A percentile compares a stretch with the other conserved stretches of the same genome.
Conservation (phyloP, 257 asterid species). For the Apocynum venetum region DNA sequence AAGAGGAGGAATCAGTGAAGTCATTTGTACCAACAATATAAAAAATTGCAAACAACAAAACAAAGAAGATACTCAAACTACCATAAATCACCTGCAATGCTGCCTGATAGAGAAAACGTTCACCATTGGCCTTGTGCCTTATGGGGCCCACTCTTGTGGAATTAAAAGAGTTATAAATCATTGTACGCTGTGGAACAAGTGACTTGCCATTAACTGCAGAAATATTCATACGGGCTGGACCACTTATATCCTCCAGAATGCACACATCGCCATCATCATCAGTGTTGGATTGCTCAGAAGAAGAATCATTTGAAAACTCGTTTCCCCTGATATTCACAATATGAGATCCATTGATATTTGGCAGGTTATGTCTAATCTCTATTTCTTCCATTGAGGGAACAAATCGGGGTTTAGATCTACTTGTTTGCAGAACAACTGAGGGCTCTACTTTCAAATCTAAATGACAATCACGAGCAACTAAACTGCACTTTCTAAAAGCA, state of each 20-base stretch:
- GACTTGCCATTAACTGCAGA: slow-evolving; percentile 34
- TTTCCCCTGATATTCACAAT: slow-evolving; percentile 28
- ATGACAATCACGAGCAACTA: slow-evolving; percentile 26
- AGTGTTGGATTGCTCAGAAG: slow-evolving; percentile 23
- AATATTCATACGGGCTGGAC: slow-evolving; percentile 38
- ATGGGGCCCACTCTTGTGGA: slow-evolving; percentile 35
- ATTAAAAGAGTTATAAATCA: slow-evolving; percentile 34
- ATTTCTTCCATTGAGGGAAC: slow-evolving; percentile 26
- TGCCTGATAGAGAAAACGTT: slow-evolving; percentile 55
- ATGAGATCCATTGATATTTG: slow-evolving; percentile 21
- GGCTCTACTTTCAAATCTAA: slow-evolving; percentile 27
- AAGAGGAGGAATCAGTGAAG: not conserved
- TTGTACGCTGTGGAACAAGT: slow-evolving; percentile 27
- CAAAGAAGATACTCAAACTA: slow-evolving; percentile 7
- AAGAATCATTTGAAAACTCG: slow-evolving; percentile 34
- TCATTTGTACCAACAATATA: not conserved
- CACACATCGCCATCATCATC: slow-evolving; percentile 68
- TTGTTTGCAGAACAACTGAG: slow-evolving; percentile 22
- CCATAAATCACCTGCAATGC: slow-evolving; percentile 63
- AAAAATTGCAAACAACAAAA: not conserved
- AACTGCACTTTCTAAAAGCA: slow-evolving; percentile 21
- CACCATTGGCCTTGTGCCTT: slow-evolving; percentile 59
- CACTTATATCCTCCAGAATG: slow-evolving; percentile 69
- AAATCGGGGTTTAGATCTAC: slow-evolving; percentile 26
- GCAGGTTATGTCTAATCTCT: slow-evolving; percentile 17